Conservation (phyloP, 2,329 filamentous ascomycete species). For the Nothophaeocryptopus gaeumannii region DNA sequence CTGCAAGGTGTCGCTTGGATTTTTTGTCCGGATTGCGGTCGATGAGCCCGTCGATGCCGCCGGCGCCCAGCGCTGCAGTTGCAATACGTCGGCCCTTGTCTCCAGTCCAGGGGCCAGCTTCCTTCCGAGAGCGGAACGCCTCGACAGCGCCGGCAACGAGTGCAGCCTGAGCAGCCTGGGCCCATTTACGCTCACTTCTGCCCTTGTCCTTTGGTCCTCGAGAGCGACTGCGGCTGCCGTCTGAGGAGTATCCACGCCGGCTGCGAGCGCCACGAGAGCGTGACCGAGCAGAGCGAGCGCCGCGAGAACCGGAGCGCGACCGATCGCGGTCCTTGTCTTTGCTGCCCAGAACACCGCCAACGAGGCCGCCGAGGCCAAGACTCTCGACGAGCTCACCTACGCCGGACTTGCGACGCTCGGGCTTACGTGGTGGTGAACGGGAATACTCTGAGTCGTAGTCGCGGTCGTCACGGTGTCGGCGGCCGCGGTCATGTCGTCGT, state of each 20-base stretch:
- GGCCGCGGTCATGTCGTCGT: constrained; percentile 28
- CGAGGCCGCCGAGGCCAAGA: constrained; percentile 57
- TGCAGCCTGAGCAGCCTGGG: constrained; percentile 85
- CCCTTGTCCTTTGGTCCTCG: constrained; percentile 50
- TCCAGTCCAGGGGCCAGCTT: constrained; percentile 84
- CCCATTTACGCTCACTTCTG: constrained; percentile 63
- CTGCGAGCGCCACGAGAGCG: constrained; percentile 51
- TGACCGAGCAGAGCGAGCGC: constrained; percentile 40
- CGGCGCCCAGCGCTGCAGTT: constrained; percentile 81
- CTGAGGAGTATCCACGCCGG: constrained; percentile 43
- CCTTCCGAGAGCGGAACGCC: constrained; percentile 85
- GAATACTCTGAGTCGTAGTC: constrained; percentile 48
- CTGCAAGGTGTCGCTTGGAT: constrained; percentile 74
- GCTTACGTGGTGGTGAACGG: constrained; percentile 38
- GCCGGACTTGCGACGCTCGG: constrained; percentile 53
- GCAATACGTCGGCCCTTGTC: constrained; percentile 89
- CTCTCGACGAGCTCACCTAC: constrained; percentile 62
- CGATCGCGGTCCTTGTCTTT: constrained; percentile 55
- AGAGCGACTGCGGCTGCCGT: constrained; percentile 50
- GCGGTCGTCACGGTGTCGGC: constrained; percentile 47
- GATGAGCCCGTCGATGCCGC: constrained; percentile 75
- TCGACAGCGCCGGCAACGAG: constrained; percentile 86
- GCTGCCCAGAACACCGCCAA: constrained; percentile 50
- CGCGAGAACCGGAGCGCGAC: constrained; percentile 63
- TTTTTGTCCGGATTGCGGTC: constrained; percentile 68